phyloP scores from a whole-genome alignment of 768 basidiomycete species.

The Russula virescens region DNA sequence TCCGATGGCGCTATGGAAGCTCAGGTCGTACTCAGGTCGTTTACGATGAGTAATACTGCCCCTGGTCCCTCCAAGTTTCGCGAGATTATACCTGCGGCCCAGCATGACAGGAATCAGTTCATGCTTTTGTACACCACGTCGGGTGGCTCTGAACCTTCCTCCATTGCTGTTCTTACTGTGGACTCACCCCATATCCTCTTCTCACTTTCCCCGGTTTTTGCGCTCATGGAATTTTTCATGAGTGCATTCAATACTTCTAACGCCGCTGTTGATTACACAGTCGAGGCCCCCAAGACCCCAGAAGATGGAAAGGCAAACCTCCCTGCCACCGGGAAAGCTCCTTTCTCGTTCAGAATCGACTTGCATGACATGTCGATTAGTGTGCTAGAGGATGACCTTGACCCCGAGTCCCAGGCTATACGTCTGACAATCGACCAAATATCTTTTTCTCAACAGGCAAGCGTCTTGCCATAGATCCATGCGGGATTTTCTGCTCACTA shows the following conservation, averaged over 20 bases:
- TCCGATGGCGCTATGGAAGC: slow-evolving; percentile 82
- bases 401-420: slow-evolving; percentile 79
- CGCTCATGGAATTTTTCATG: slow-evolving; percentile 79
- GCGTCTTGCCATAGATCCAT: slow-evolving; percentile 18
- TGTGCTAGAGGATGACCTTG: slow-evolving; percentile 79
- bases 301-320: slow-evolving; percentile 7
- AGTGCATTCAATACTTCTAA: slow-evolving; percentile 41
- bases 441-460: slow-evolving; percentile 85
- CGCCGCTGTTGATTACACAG: slow-evolving; percentile 18
- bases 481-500: not conserved
- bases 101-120: slow-evolving; percentile 84
- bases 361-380: slow-evolving; percentile 86
- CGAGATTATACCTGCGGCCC: slow-evolving; percentile 90
- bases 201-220: slow-evolving; percentile 85
- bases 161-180: slow-evolving; percentile 78
- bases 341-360: slow-evolving; percentile 73
- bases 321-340: slow-evolving; percentile 20
- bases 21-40: slow-evolving; percentile 82
- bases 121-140: slow-evolving; percentile 86
- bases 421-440: slow-evolving; percentile 78
- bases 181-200: slow-evolving; percentile 93
- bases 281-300: slow-evolving; percentile 20
- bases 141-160: slow-evolving; percentile 47
- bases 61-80: slow-evolving; percentile 80
- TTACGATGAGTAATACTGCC: slow-evolving; percentile 86